A percentile compares a stretch with the other conserved stretches of the same genome.
Evolutionary conservation across 2,329 filamentous ascomycete species (phyloP).

Genomic region (Emmonsiellopsis sp.): DNA sequence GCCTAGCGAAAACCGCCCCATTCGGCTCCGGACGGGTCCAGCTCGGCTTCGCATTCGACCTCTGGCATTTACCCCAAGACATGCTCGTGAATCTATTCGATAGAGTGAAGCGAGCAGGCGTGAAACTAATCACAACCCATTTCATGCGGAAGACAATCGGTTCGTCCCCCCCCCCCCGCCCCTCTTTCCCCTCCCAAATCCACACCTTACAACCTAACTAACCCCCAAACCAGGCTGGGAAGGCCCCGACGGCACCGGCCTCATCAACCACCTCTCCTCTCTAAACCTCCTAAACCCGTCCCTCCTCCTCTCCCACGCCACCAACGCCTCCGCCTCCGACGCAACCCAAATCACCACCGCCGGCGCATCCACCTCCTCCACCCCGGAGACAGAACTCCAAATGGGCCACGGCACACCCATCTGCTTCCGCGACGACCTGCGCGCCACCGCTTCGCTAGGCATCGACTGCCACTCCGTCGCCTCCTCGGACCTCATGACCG

Average conservation of each 20-base stretch:
- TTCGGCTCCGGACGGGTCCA: constrained; percentile 19
- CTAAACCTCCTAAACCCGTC: constrained; percentile 13
- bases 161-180: not conserved
- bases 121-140: constrained; percentile 20
- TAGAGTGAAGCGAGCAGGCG: constrained; percentile 10
- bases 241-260: not conserved
- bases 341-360: constrained; percentile 12
- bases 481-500: constrained; percentile 17
- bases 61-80: constrained; percentile 17
- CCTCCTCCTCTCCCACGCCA: constrained; percentile 18
- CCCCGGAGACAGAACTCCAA: constrained; percentile 22
- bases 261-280: constrained; percentile 6
- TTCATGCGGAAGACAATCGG: constrained; percentile 7
- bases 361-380: constrained; percentile 16
- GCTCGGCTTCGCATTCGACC: constrained; percentile 21
- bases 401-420: constrained; percentile 22
- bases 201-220: not conserved
- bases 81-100: constrained; percentile 15
- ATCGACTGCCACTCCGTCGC: constrained; percentile 25
- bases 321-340: constrained; percentile 12
- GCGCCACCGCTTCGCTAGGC: constrained; percentile 16
- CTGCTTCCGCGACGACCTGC: constrained; percentile 15
- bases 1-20: constrained; percentile 10
- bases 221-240: not conserved
- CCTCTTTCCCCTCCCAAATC: no score